These are phyloP conservation scores for Podila epigama DNA, from an alignment of 192 early-diverging fungal species.

Conservation along the genomic window DNA sequence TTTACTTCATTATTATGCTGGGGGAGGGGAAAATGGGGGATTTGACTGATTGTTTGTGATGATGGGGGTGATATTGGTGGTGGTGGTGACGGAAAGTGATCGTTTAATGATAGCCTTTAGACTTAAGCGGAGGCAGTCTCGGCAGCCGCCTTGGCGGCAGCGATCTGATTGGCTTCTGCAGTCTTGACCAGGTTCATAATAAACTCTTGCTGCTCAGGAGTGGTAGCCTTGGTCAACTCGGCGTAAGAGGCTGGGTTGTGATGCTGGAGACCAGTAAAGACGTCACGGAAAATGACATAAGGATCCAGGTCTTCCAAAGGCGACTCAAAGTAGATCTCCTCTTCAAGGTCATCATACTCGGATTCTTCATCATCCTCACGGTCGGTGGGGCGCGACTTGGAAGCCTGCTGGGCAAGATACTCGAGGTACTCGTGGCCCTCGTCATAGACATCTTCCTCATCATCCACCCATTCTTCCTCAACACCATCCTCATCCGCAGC, in stretches of 20 bases:
- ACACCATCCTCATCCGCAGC: constrained; percentile 59
- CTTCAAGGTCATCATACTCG: constrained; percentile 72
- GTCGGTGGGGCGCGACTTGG: constrained; percentile 35
- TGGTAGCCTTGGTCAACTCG: constrained; percentile 63
- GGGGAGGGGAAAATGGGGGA: too few relatives aligned
- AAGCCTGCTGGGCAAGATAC: constrained; percentile 51
- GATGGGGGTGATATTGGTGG: not conserved
- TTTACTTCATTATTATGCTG: too few relatives aligned
- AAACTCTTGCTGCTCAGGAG: constrained; percentile 57
- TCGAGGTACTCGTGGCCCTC: constrained; percentile 54
- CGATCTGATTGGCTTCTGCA: constrained; percentile 43
- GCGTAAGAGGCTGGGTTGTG: constrained; percentile 61
- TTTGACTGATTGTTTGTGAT: not conserved
- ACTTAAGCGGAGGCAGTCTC: constrained; percentile 23
- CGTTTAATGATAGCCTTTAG: not conserved
- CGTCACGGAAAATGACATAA: constrained; percentile 73
- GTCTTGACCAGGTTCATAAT: constrained; percentile 59
- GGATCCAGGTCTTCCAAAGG: constrained; percentile 80
- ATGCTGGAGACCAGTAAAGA: constrained; percentile 64
- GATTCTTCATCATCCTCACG: constrained; percentile 69
- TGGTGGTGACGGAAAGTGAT: not conserved
- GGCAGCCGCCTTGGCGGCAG: constrained; percentile 31
- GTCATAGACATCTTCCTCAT: constrained; percentile 54
- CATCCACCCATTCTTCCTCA: constrained; percentile 57
- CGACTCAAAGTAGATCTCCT: constrained; percentile 80